Conservation (phyloP, 352 stramenopile species). For the Ophiocytium majus region DNA sequence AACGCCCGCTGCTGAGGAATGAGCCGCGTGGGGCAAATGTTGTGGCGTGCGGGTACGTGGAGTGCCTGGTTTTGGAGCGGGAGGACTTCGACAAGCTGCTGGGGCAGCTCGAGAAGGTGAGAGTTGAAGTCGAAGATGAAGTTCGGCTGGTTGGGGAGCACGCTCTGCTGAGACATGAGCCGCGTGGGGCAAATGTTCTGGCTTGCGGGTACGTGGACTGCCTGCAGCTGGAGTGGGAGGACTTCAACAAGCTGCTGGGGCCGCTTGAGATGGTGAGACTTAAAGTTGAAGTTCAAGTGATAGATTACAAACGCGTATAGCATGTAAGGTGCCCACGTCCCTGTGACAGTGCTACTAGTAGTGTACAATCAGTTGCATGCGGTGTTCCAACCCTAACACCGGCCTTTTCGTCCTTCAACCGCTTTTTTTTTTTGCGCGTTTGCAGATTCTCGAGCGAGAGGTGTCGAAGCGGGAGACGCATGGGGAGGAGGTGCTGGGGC, state of each 20-base stretch:
- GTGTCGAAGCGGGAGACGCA: background rate
- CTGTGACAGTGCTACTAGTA: no score
- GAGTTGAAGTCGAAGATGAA: no score
- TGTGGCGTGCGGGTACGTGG: slow-evolving; percentile 72
- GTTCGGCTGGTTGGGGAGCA: slow-evolving; percentile 83
- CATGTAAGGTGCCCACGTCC: no score
- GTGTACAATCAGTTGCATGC: no score
- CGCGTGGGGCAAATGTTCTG: slow-evolving; percentile 75
- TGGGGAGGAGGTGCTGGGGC: slow-evolving; percentile 14
- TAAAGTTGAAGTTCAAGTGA: no score
- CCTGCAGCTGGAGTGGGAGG: slow-evolving; percentile 75
- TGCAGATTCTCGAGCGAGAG: slow-evolving; percentile 58
- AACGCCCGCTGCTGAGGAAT: slow-evolving; percentile 72
- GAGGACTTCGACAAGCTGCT: slow-evolving; percentile 76
- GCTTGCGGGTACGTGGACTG: slow-evolving; percentile 77
- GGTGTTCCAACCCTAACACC: no score
- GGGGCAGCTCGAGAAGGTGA: slow-evolving; percentile 64
- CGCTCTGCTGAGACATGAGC: slow-evolving; percentile 71
- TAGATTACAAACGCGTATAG: no score
- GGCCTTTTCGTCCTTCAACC: no score
- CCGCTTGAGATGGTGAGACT: slow-evolving; percentile 66
- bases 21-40: slow-evolving; percentile 77
- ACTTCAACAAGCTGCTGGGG: slow-evolving; percentile 77
- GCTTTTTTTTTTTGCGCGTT: no score
- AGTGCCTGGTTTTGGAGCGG: slow-evolving; percentile 82